Conservation (phyloP, 1,284 basidiomycete species). For the Cryptococcus hybrid region DNA sequence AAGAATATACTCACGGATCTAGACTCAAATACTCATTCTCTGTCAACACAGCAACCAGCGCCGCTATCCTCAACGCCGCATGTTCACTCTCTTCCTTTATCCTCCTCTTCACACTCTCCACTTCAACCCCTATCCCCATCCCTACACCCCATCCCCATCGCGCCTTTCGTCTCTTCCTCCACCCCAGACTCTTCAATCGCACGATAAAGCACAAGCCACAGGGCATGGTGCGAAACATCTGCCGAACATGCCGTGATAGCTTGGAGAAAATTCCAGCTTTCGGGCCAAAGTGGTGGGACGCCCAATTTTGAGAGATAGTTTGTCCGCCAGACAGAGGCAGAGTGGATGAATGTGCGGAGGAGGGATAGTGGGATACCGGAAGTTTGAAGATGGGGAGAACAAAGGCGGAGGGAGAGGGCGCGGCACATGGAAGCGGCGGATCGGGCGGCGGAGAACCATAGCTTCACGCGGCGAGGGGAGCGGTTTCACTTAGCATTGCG, state of each 20-base stretch:
- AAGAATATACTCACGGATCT: constrained; percentile 45
- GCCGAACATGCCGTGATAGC: constrained; percentile 71
- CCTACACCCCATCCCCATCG: constrained; percentile 48
- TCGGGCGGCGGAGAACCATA: constrained; percentile 61
- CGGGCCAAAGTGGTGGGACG: constrained; percentile 76
- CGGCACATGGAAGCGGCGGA: constrained; percentile 73
- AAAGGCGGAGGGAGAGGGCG: constrained; percentile 72
- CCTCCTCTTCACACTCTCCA: constrained; percentile 65
- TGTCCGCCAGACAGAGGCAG: constrained; percentile 72
- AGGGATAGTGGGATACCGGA: constrained; percentile 71
- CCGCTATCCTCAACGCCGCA: constrained; percentile 79
- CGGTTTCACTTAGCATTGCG: too few relatives aligned
- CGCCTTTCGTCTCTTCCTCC: constrained; percentile 54
- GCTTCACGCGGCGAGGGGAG: too few relatives aligned
- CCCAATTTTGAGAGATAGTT: constrained; percentile 73
- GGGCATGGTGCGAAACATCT: constrained; percentile 84
- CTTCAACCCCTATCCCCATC: constrained; percentile 46
- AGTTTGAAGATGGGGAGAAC: constrained; percentile 68
- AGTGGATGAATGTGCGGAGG: constrained; percentile 59
- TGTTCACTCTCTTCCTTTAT: constrained; percentile 76
- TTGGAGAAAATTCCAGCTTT: constrained; percentile 85
- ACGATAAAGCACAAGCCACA: constrained; percentile 60
- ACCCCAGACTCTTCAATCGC: constrained; percentile 76
- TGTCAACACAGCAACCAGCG: constrained; percentile 74
- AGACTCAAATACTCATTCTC: constrained; percentile 71